A percentile compares a stretch with the other conserved stretches of the same genome.
Evolutionary conservation across 192 early-diverging fungal genomes (phyloP).

Genomic region (Dissophora globulifera): DNA sequence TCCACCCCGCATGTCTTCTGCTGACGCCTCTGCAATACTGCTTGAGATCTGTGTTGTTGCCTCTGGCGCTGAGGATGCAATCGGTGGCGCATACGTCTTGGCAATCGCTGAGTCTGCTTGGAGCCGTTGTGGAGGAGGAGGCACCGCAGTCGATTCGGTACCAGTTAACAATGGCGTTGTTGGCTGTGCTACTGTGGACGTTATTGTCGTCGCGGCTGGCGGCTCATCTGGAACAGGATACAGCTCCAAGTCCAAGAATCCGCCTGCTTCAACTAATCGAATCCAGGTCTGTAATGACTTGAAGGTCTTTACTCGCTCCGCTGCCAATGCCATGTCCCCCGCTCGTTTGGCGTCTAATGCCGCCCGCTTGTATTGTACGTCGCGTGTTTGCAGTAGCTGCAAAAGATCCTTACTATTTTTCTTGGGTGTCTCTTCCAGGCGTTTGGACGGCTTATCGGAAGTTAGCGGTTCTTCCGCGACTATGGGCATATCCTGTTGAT

Average conservation of each 20-base stretch:
- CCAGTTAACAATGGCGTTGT: not conserved
- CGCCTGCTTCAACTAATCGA: constrained; percentile 29
- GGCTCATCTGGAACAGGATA: constrained; percentile 40
- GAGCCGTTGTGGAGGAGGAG: not conserved
- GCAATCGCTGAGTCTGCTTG: not conserved
- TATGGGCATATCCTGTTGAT: not conserved
- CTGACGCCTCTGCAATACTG: constrained; percentile 37
- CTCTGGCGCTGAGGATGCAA: constrained; percentile 35
- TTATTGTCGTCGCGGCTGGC: not conserved
- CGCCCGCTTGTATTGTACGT: constrained; percentile 61
- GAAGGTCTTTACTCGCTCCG: constrained; percentile 49
- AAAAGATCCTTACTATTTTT: constrained; percentile 42
- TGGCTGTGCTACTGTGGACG: not conserved
- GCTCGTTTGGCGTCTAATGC: constrained; percentile 58
- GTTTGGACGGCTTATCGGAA: constrained; percentile 42
- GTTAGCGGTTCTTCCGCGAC: constrained; percentile 4
- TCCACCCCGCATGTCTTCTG: constrained; percentile 28
- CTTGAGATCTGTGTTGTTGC: constrained; percentile 39
- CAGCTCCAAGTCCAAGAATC: constrained; percentile 35
- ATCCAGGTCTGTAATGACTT: constrained; percentile 61
- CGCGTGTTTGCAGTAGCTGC: constrained; percentile 45
- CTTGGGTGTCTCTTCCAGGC: constrained; percentile 21
- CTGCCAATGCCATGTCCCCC: constrained; percentile 58
- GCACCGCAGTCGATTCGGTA: too few relatives aligned
- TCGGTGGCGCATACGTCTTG: constrained; percentile 7